Percentiles rank a stretch among this genome's conserved stretches.
Evolutionary conservation across 768 basidiomycete genomes (phyloP).

Genomic region (Lentinula sp.): DNA sequence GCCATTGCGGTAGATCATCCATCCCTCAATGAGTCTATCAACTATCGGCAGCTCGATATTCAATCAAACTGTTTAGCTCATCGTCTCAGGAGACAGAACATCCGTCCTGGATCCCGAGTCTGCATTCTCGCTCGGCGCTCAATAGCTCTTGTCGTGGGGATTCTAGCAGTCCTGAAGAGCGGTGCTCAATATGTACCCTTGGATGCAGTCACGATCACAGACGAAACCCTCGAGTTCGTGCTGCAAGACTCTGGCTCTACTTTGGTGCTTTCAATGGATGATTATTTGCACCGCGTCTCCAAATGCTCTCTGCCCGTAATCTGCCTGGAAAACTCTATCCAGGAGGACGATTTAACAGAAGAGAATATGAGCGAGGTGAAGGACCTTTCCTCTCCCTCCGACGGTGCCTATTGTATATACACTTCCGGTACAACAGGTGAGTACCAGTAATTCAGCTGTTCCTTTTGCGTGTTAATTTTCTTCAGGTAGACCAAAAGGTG

Average conservation of each 20-base stretch:
- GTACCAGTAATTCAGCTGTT: neutral
- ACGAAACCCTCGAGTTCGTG: constrained; percentile 35
- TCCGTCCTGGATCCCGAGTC: constrained; percentile 34
- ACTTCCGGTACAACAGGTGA: constrained; percentile 25
- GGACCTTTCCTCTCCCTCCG: constrained; percentile 16
- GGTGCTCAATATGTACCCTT: constrained; percentile 44
- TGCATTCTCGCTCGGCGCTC: constrained; percentile 41
- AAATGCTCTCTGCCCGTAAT: constrained; percentile 11
- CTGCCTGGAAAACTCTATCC: constrained; percentile 16
- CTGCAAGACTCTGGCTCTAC: constrained; percentile 28
- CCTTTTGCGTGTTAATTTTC: neutral
- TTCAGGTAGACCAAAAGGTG: constrained; percentile 40
- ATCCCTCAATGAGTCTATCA: constrained; percentile 1
- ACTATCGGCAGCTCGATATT: neutral
- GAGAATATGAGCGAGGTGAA: constrained; percentile 13
- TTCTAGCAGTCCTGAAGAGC: constrained; percentile 39
- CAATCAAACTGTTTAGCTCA: constrained; percentile 19
- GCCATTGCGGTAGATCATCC: constrained; percentile 6
- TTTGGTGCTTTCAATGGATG: constrained; percentile 29
- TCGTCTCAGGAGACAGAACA: constrained; percentile 29
- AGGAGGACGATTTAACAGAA: constrained; percentile 10
- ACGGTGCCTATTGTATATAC: constrained; percentile 40
- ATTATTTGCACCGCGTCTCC: constrained; percentile 20
- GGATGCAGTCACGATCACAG: constrained; percentile 39
- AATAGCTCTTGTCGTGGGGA: constrained; percentile 33